Evolutionary conservation across 768 basidiomycete genomes (phyloP).

Genomic region (Mycena venus): DNA sequence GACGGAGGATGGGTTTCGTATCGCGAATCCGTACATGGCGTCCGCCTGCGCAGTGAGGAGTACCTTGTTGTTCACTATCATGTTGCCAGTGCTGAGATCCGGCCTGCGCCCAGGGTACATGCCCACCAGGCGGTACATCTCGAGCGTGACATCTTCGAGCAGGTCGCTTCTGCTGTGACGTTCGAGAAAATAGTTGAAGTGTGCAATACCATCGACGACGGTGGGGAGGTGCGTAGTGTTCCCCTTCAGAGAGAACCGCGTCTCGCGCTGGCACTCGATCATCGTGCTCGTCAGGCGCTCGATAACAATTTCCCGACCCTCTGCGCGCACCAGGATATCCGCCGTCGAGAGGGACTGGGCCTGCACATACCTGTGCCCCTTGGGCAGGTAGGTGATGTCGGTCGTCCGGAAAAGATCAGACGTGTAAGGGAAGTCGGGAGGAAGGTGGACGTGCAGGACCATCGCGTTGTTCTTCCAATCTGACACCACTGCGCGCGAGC

Average conservation of each 20-base stretch:
- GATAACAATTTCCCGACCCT: not conserved
- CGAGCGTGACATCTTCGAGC: not conserved
- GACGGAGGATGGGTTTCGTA: not conserved
- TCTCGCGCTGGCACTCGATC: not conserved
- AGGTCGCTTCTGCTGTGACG: not conserved
- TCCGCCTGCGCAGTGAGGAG: not conserved
- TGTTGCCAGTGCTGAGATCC: slow-evolving; percentile 3
- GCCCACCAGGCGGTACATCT: slow-evolving; percentile 1
- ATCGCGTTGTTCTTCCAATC: not conserved
- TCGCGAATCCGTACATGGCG: slow-evolving; percentile 12
- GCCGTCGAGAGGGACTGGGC: not conserved
- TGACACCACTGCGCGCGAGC: not conserved
- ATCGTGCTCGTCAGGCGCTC: not conserved
- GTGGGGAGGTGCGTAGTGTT: not conserved
- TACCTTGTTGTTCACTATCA: not conserved
- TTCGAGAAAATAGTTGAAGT: not conserved
- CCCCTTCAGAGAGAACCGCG: not conserved
- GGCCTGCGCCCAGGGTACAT: not conserved
- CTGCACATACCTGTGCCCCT: not conserved
- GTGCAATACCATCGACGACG: not conserved
- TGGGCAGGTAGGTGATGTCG: not conserved
- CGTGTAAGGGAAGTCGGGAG: not conserved
- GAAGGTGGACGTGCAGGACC: not conserved
- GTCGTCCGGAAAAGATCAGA: not conserved
- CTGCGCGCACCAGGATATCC: not conserved